Conservation (phyloP, 257 asterid genomes). For the Plectranthus barbatus region DNA sequence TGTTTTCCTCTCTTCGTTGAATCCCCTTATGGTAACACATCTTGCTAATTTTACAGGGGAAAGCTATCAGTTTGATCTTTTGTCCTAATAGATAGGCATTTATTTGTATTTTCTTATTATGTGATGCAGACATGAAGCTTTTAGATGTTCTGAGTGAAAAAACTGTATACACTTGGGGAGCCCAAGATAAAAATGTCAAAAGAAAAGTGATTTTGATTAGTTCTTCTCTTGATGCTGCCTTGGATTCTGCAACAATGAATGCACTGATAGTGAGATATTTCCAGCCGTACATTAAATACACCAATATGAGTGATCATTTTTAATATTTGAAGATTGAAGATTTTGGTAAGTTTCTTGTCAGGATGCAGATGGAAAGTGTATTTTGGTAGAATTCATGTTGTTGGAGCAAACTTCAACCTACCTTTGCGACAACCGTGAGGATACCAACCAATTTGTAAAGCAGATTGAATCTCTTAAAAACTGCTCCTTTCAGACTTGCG, state of each 20-base stretch:
- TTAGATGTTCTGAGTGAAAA: slow-evolving; percentile 51
- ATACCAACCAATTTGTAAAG: slow-evolving; percentile 38
- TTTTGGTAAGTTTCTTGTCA: slow-evolving; percentile 27
- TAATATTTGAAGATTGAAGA: neutral
- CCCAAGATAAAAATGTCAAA: slow-evolving; percentile 28
- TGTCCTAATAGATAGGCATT: slow-evolving; percentile 3
- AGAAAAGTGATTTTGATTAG: slow-evolving; percentile 61
- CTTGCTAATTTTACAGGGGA: neutral
- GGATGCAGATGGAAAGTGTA: slow-evolving; percentile 75
- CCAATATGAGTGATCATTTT: slow-evolving; percentile 4
- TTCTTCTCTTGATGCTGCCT: slow-evolving; percentile 38
- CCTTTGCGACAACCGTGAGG: slow-evolving; percentile 41
- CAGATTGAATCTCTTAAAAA: slow-evolving; percentile 63
- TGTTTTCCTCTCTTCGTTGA: neutral
- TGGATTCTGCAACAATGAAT: slow-evolving; percentile 49
- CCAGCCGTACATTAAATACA: slow-evolving; percentile 16
- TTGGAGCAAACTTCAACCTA: slow-evolving; percentile 54
- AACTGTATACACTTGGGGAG: slow-evolving; percentile 50
- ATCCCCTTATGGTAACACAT: neutral
- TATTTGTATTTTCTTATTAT: slow-evolving; percentile 6
- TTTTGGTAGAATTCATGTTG: slow-evolving; percentile 58
- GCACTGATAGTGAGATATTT: slow-evolving; percentile 57
- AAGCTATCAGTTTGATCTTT: neutral
- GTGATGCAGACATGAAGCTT: slow-evolving; percentile 56
- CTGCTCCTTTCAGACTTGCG: slow-evolving; percentile 53